Conservation (phyloP, 164 flowering plant genomes). For the Macadamia integrifolia region DNA sequence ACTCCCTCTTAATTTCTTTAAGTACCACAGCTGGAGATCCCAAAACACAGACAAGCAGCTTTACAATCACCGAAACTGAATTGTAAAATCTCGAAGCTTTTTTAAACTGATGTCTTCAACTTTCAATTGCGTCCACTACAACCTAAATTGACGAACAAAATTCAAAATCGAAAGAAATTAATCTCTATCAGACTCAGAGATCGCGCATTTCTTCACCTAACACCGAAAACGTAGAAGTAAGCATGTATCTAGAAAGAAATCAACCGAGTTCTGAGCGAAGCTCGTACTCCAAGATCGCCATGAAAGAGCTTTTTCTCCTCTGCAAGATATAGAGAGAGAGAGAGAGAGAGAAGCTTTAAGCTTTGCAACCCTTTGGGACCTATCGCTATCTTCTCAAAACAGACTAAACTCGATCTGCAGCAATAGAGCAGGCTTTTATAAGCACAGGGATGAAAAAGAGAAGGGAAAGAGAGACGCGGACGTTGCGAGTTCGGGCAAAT, state of each 20-base stretch:
- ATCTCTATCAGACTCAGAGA: not conserved
- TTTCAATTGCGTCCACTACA: not conserved
- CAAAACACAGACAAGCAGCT: no score
- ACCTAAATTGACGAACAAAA: not conserved
- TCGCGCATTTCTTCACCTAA: constrained; percentile 1
- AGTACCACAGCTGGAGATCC: not conserved
- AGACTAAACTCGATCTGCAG: not conserved
- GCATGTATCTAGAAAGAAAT: not conserved
- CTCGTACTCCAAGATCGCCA: constrained; percentile 17
- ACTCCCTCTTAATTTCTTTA: not conserved
- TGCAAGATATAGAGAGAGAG: not conserved
- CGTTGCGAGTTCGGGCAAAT: constrained; percentile 17
- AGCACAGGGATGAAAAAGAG: not conserved
- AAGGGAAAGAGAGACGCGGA: constrained; percentile 7
- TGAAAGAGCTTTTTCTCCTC: constrained; percentile 13
- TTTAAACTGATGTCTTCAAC: no score
- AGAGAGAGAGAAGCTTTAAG: not conserved
- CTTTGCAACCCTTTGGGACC: constrained; percentile 6
- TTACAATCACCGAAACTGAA: no score
- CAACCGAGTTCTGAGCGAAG: constrained; percentile 1
- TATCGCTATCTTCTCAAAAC: constrained; percentile 10
- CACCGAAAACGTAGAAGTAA: not conserved
- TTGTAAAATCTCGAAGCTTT: no score
- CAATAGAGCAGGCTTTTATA: constrained; percentile 7
- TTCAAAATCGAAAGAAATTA: no score